Evolutionary conservation across 1,139 yeast genomes (phyloP).

Genomic region (Schwanniomyces etchellsii): DNA sequence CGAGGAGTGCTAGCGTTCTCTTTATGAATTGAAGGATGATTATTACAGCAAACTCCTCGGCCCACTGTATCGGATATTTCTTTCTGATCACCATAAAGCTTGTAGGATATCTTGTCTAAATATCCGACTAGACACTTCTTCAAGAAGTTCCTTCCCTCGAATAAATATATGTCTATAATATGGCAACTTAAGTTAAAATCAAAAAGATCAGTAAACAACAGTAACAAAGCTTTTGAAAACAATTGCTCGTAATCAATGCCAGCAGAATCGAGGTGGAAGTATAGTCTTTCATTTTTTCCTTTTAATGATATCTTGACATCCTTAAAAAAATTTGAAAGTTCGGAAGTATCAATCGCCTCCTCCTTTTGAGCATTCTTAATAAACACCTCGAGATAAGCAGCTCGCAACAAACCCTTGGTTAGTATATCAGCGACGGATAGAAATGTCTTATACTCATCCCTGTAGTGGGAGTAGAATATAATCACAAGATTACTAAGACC

Average conservation of each 20-base stretch:
- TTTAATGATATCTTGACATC: conserved; percentile 45
- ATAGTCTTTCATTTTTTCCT: conserved; percentile 38
- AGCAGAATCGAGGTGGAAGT: conserved; percentile 43
- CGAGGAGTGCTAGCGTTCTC: no score
- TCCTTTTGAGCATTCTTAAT: background rate
- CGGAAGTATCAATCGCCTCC: conserved; percentile 2
- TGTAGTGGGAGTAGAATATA: background rate
- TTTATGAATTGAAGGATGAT: background rate
- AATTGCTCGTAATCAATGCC: conserved; percentile 27
- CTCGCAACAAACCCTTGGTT: background rate
- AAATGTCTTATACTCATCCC: background rate
- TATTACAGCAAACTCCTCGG: no score
- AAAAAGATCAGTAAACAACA: conserved; percentile 17
- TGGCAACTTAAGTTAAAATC: conserved; percentile 21
- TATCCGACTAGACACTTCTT: conserved; percentile 45
- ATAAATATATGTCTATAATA: conserved; percentile 52
- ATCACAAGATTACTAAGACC: background rate
- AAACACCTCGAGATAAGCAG: no score
- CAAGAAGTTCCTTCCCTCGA: conserved; percentile 53
- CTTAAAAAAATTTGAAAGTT: conserved; percentile 15
- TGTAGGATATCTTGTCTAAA: conserved; percentile 42
- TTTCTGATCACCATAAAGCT: conserved; percentile 44
- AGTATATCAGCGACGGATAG: background rate
- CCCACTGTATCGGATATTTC: conserved; percentile 45
- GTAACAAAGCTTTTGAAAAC: conserved; percentile 16